Conservation (phyloP, 2,329 filamentous ascomycete species). For the Botrytis sinoallii region DNA sequence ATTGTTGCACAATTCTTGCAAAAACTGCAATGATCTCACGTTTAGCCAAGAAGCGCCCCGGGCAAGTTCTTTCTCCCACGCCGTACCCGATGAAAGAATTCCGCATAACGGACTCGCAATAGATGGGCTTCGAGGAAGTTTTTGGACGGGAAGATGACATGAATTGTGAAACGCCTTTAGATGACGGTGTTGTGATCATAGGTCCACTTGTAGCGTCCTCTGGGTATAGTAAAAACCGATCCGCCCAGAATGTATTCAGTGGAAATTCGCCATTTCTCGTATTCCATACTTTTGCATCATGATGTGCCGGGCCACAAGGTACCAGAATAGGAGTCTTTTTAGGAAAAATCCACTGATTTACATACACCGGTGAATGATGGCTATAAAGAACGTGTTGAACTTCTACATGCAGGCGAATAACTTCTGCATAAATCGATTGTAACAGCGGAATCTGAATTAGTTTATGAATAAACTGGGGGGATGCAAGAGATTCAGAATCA, state of each 20-base stretch:
- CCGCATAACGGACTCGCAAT: neutral
- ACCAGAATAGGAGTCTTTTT: neutral
- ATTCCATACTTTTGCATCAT: conserved; percentile 36
- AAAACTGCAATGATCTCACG: neutral
- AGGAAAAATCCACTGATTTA: neutral
- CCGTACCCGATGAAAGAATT: neutral
- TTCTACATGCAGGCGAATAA: neutral
- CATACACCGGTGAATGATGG: neutral
- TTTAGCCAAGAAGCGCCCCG: neutral
- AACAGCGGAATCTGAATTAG: neutral
- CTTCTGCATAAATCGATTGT: conserved; percentile 4
- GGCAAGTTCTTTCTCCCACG: neutral
- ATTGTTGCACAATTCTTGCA: neutral
- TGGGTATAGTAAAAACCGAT: conserved; percentile 38
- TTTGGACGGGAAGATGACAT: too few species aligned
- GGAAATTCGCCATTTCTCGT: conserved; percentile 31
- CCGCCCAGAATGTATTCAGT: conserved; percentile 39
- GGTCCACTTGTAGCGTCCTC: conserved; percentile 35
- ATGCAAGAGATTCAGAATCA: neutral
- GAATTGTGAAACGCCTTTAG: neutral
- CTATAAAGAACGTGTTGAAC: neutral
- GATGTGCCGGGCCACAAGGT: neutral
- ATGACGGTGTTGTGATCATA: conserved; percentile 6
- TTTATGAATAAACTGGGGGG: neutral
- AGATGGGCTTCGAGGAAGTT: neutral